A percentile compares a stretch with the other conserved stretches of the same genome.
Evolutionary conservation across 352 stramenopile genomes (phyloP).

Genomic region (Phytophthora ohioensis): DNA sequence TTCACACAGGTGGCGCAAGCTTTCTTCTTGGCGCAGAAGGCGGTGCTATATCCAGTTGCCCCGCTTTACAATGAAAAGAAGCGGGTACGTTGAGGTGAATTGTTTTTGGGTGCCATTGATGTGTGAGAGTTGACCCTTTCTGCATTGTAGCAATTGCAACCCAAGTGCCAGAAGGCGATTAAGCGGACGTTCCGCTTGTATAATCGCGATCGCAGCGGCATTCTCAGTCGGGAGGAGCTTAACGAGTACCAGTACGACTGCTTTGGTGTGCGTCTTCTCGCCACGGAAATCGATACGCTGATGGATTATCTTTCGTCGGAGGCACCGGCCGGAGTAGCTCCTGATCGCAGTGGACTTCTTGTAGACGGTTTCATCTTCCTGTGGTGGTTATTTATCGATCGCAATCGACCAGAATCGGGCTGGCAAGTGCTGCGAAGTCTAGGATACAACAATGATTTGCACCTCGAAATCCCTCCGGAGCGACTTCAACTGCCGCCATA

Average conservation of each 20-base stretch:
- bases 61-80: conserved; percentile 91
- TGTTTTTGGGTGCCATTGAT: neutral
- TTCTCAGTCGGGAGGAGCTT: conserved; percentile 87
- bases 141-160: conserved; percentile 68
- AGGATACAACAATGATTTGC: conserved; percentile 84
- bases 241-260: conserved; percentile 92
- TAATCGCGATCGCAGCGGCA: conserved; percentile 80
- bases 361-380: conserved; percentile 86
- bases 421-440: conserved; percentile 88
- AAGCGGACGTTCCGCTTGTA: conserved; percentile 90
- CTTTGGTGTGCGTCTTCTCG: conserved; percentile 84
- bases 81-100: conserved; percentile 46
- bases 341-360: conserved; percentile 71
- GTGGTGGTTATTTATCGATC: conserved; percentile 91
- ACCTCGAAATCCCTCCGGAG: conserved; percentile 80
- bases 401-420: conserved; percentile 88
- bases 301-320: conserved; percentile 81
- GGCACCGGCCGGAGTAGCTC: conserved; percentile 70
- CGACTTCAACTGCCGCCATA: conserved; percentile 58
- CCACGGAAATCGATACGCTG: conserved; percentile 87
- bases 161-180: conserved; percentile 86
- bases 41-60: conserved; percentile 89
- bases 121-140: neutral
- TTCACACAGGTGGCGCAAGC: conserved; percentile 90
- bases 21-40: conserved; percentile 91